Conservation (phyloP, 2,329 filamentous ascomycete species). For the Trichoderma simmonsii region DNA sequence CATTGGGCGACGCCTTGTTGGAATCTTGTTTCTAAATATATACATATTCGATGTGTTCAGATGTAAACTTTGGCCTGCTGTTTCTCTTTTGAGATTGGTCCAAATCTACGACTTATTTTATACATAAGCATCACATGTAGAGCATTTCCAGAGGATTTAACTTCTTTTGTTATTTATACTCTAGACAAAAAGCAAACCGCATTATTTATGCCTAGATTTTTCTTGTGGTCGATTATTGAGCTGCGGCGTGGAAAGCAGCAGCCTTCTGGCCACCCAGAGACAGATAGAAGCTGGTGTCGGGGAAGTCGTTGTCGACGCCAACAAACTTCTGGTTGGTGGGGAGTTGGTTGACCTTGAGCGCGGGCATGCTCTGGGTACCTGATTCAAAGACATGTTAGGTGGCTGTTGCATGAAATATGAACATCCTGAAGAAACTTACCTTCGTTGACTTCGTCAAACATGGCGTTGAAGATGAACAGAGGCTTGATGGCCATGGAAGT, state of each 20-base stretch:
- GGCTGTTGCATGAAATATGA: no score
- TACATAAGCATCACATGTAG: neutral
- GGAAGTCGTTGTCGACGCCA: constrained; percentile 5
- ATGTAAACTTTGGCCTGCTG: neutral
- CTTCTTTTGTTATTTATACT: neutral
- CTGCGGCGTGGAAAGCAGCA: constrained; percentile 6
- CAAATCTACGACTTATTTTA: neutral
- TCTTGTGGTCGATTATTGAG: neutral
- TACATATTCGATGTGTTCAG: neutral
- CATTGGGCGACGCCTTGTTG: neutral
- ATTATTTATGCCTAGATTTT: neutral
- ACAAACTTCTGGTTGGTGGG: constrained; percentile 16
- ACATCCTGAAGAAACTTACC: neutral
- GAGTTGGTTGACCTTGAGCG: constrained; percentile 9
- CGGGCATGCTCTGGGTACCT: constrained; percentile 13
- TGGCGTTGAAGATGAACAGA: constrained; percentile 14
- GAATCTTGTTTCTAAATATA: no score
- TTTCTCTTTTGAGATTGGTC: neutral
- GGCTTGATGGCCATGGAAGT: constrained; percentile 13
- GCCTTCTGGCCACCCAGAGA: constrained; percentile 7
- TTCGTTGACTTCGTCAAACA: constrained; percentile 18
- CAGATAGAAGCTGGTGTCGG: constrained; percentile 12
- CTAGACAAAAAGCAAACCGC: neutral
- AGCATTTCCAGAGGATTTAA: neutral
- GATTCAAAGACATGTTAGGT: neutral